Evolutionary conservation across 1,284 basidiomycete genomes (phyloP), one percentile per base, ranked within the genome.

Genomic region (Paramarasmius palmivorus): DNA sequence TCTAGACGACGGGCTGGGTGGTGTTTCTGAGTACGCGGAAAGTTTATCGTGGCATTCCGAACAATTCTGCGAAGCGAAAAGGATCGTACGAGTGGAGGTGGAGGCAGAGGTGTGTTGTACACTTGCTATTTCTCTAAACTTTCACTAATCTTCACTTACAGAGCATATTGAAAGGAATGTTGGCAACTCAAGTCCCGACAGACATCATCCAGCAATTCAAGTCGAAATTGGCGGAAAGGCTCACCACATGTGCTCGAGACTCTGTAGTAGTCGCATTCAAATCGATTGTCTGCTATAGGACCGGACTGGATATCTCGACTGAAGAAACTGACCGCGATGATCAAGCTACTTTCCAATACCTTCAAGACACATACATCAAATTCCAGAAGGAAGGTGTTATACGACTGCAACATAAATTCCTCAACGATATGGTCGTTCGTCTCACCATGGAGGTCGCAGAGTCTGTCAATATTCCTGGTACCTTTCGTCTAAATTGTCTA

Each of bases 211-310:
- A 22, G 40, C 42, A 55, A 14, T 52, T 75, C 17, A 60, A 76
- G 15, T 55, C 60, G 10, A 63, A 51, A 38, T 66, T 84, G 57
- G 61, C 54, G 17, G 55, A 57, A 4, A 62, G 57, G 2, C 68
- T 85, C 35, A 60, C 55, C 0, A 57, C 65, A 0, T 62, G 63
- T 48, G 80, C 78, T 0, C 50, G 50, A 4, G 74, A 84, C 53
- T 61, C 69, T 1, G 68, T 74, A 34, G 84, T 90, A n/a, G 86
- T 71, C 0, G 83, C 78, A 1, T 88, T 90, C 76, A 91, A 91
- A 67, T 88, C 86, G 8, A 77, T 90, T 45, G 76, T 82, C 2
- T 88, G 87, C 65, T 91, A 91, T 63, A 78, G 88, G 49, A 86
- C 86, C 0, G 89, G 88, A 3, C 71, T 91, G 39, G 74, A 84